Evolutionary conservation across 2,329 filamentous ascomycete species (phyloP).

Genomic region (Cordyceps fumosorosea): DNA sequence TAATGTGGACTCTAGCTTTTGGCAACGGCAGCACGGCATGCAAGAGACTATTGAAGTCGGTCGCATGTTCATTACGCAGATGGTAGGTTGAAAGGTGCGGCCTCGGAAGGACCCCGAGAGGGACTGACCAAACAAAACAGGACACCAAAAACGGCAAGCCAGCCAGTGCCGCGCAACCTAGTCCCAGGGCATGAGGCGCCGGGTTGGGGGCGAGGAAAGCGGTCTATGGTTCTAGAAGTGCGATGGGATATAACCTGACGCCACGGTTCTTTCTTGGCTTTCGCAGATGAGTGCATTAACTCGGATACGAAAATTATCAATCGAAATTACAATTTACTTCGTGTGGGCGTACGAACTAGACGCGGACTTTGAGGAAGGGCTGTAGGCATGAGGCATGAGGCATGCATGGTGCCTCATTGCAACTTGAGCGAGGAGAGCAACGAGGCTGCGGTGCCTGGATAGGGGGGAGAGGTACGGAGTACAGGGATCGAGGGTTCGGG

Average conservation of each 20-base stretch:
- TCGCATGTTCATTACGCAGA: conserved; percentile 46
- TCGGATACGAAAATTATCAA: not conserved
- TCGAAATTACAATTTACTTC: not conserved
- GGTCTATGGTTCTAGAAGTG: too few species aligned
- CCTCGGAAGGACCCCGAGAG: not conserved
- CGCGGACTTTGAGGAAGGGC: not conserved
- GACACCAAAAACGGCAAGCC: not conserved
- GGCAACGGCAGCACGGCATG: conserved; percentile 53
- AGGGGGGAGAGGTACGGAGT: not conserved
- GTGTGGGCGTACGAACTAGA: not conserved
- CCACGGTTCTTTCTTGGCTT: not conserved
- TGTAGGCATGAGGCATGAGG: not conserved
- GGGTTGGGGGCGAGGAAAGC: not conserved
- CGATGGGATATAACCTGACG: not conserved
- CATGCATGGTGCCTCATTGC: not conserved
- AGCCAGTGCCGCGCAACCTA: conserved; percentile 1
- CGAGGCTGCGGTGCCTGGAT: not conserved
- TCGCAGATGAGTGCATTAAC: not conserved
- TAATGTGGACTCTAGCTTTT: conserved; percentile 41
- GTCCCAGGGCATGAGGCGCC: not conserved
- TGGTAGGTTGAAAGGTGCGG: conserved; percentile 19
- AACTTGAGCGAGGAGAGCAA: not conserved
- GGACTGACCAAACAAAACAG: not conserved
- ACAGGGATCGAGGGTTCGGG: not conserved
- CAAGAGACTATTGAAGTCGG: conserved; percentile 52